Conservation (phyloP, 2,329 filamentous ascomycete genomes). For the Fusarium oxysporum region DNA sequence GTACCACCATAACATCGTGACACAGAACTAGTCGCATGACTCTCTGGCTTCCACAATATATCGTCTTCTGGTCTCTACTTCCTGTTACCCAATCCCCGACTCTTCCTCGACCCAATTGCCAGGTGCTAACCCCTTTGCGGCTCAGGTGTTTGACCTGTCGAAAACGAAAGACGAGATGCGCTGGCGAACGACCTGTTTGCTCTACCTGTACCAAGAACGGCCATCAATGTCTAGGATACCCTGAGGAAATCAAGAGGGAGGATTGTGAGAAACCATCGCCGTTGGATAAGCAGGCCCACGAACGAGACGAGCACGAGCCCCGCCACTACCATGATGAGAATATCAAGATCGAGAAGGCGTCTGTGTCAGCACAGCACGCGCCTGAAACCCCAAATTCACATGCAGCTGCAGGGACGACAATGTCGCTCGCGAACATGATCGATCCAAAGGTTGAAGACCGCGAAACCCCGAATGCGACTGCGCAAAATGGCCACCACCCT, state of each 20-base stretch:
- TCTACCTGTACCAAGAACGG: slow-evolving; percentile 79
- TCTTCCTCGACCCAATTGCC: background rate
- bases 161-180: slow-evolving; percentile 80
- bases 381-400: slow-evolving; percentile 26
- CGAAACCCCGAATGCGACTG: slow-evolving; percentile 5
- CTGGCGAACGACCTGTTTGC: slow-evolving; percentile 77
- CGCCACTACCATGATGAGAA: slow-evolving; percentile 52
- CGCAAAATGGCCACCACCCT: slow-evolving; percentile 15
- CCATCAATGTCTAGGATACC: slow-evolving; percentile 76
- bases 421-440: slow-evolving; percentile 23
- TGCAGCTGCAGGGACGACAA: slow-evolving; percentile 4
- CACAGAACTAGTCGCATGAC: background rate
- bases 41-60: background rate
- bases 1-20: background rate
- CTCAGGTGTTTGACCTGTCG: slow-evolving; percentile 65
- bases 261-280: slow-evolving; percentile 42
- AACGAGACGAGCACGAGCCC: slow-evolving; percentile 44
- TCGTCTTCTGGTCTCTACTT: background rate
- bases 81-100: background rate
- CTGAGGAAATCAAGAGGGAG: slow-evolving; percentile 63
- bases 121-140: slow-evolving; percentile 33
- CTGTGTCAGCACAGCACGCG: slow-evolving; percentile 15
- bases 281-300: slow-evolving; percentile 18
- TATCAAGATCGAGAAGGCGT: slow-evolving; percentile 48
- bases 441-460: slow-evolving; percentile 21